A percentile compares a stretch with the other conserved stretches of the same genome.
phyloP scores from a whole-genome alignment of 2,329 filamentous ascomycete genomes.

The Helminthosporium solani region DNA sequence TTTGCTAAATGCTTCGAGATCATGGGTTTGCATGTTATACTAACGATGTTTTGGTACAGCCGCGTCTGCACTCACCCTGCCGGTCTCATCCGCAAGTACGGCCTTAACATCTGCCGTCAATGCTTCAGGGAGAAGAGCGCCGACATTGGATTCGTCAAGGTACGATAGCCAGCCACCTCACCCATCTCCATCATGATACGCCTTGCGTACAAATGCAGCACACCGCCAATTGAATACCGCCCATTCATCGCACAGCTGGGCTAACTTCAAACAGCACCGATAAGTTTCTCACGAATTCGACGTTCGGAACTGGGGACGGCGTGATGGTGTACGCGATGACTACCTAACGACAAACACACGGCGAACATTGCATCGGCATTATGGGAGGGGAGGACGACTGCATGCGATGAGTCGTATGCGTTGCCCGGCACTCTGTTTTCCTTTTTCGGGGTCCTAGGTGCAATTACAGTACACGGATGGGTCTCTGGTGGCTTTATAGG shows the following conservation, averaged over 20 bases:
- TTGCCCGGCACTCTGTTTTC: slow-evolving; percentile 13
- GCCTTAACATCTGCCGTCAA: slow-evolving; percentile 78
- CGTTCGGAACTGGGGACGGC: slow-evolving; percentile 26
- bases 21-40: slow-evolving; percentile 12
- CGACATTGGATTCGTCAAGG: slow-evolving; percentile 71
- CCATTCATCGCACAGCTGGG: not conserved
- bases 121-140: slow-evolving; percentile 69
- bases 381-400: slow-evolving; percentile 5
- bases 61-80: slow-evolving; percentile 91
- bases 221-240: not conserved
- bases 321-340: slow-evolving; percentile 33
- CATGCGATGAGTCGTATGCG: slow-evolving; percentile 6
- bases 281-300: slow-evolving; percentile 29
- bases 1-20: no score
- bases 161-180: slow-evolving; percentile 38
- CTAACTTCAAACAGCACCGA: slow-evolving; percentile 35
- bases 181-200: not conserved
- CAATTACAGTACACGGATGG: slow-evolving; percentile 8
- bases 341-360: slow-evolving; percentile 20
- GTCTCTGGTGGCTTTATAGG: slow-evolving; percentile 11
- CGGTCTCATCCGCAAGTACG: slow-evolving; percentile 99
- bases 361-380: slow-evolving; percentile 6
- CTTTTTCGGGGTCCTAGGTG: slow-evolving; percentile 6
- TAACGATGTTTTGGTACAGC: slow-evolving; percentile 50
- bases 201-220: not conserved